phyloP scores from a whole-genome alignment of 208 protist genomes.

The Acanthamoeba divionensis region DNA sequence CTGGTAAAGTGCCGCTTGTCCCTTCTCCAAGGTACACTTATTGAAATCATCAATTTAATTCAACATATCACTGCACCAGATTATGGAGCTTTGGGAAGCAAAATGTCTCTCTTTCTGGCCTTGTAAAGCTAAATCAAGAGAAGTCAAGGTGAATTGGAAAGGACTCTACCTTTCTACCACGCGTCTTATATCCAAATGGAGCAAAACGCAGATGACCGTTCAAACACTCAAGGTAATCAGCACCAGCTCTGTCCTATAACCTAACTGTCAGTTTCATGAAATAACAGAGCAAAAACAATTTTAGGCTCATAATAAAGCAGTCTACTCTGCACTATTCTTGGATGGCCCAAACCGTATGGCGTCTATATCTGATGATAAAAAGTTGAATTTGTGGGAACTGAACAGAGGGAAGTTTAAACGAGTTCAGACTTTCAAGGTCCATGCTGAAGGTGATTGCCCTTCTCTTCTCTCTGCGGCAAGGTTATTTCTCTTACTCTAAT shows the following conservation, averaged over 20 bases:
- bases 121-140: conserved; percentile 3
- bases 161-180: no score
- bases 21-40: no score
- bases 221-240: no score
- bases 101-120: not conserved
- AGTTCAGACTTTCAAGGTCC: not conserved
- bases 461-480: not conserved
- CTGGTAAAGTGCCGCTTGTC: no score
- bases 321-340: not conserved
- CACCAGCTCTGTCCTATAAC: no score
- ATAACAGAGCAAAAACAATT: not conserved
- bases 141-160: not conserved
- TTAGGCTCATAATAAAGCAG: not conserved
- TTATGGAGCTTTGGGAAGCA: not conserved
- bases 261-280: no score
- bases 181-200: no score
- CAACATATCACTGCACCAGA: not conserved
- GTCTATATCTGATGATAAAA: not conserved
- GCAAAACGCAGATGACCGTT: no score
- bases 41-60: no score
- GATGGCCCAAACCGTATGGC: not conserved
- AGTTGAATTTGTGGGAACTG: conserved; percentile 20
- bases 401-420: conserved; percentile 4
- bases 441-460: not conserved
- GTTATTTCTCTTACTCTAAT: not conserved